A percentile compares a stretch with the other conserved stretches of the same genome.
phyloP scores from a whole-genome alignment of 306 rosid genomes.

The Boehmeria nivea region DNA sequence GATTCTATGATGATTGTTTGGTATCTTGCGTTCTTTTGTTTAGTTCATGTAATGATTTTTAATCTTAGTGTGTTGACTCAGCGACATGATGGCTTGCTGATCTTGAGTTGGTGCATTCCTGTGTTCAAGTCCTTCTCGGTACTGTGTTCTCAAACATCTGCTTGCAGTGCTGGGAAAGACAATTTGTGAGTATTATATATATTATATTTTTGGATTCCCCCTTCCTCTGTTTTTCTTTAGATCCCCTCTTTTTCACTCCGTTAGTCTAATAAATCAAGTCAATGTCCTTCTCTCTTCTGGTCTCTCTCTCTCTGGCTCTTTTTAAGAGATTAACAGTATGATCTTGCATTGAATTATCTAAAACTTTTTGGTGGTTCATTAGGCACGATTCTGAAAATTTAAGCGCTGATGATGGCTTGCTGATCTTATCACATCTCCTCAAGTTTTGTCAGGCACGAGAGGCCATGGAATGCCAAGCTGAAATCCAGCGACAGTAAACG shows the following conservation, averaged over 20 bases:
- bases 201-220: constrained; percentile 3
- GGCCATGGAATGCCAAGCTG: too few species aligned
- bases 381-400: constrained; percentile 48
- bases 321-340: constrained; percentile 1
- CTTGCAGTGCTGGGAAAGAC: constrained; percentile 30
- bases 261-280: too few species aligned
- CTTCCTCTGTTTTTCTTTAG: not conserved
- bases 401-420: constrained; percentile 45
- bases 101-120: constrained; percentile 73
- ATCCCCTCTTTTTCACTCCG: not conserved
- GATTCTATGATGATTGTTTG: too few species aligned
- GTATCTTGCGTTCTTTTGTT: too few species aligned
- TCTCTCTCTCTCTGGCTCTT: too few species aligned
- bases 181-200: constrained; percentile 52
- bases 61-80: too few species aligned
- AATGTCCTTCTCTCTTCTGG: too few species aligned
- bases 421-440: constrained; percentile 56
- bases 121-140: constrained; percentile 67
- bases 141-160: constrained; percentile 46
- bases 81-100: too few species aligned
- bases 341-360: constrained; percentile 6
- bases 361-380: constrained; percentile 25
- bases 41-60: too few species aligned
- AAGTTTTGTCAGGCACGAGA: constrained; percentile 78
- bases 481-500: too few species aligned